Percentiles rank a stretch among this genome's conserved stretches.
These are phyloP conservation scores for Secale cereale DNA, from an alignment of 176 grass and related monocot species.

Conservation along the genomic window DNA sequence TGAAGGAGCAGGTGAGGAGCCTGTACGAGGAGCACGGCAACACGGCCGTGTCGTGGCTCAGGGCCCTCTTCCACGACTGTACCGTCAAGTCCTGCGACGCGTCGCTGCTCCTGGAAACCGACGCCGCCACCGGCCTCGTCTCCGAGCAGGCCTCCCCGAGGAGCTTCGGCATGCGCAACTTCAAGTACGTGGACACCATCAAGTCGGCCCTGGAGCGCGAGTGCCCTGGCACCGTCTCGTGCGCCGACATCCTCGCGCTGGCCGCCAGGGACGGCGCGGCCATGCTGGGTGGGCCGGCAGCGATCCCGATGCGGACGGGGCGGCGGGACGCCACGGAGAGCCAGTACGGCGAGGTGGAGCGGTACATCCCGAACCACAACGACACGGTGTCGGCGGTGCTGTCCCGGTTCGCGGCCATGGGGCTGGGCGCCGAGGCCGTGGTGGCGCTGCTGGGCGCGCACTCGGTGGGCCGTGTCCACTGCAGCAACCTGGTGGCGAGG, in stretches of 20 bases:
- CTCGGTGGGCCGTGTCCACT: conserved; percentile 59
- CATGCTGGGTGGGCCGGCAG: conserved; percentile 30
- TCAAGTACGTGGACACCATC: conserved; percentile 46
- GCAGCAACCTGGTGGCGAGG: conserved; percentile 35
- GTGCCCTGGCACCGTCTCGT: conserved; percentile 62
- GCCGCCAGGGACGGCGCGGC: conserved; percentile 49
- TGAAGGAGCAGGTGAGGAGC: conserved; percentile 28
- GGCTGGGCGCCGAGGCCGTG: conserved; percentile 17
- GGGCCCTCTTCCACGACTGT: conserved; percentile 50
- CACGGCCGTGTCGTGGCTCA: conserved; percentile 46
- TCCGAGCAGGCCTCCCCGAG: conserved; percentile 34
- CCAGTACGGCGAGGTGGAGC: background rate
- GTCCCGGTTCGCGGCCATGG: conserved; percentile 29
- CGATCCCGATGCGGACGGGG: conserved; percentile 34
- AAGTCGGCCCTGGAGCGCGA: conserved; percentile 34
- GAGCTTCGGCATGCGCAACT: conserved; percentile 56
- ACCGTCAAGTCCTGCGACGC: conserved; percentile 44
- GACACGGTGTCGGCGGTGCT: background rate
- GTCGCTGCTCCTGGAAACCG: conserved; percentile 31
- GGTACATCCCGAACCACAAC: conserved; percentile 33
- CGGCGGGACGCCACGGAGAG: conserved; percentile 33
- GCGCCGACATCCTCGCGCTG: conserved; percentile 73
- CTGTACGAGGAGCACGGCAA: conserved; percentile 48
- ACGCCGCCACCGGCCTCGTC: background rate
- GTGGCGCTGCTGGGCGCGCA: conserved; percentile 57